Percentiles rank a stretch among this genome's conserved stretches.
Conservation (phyloP, 805 yeast species). For the Torulaspora maleeae region DNA sequence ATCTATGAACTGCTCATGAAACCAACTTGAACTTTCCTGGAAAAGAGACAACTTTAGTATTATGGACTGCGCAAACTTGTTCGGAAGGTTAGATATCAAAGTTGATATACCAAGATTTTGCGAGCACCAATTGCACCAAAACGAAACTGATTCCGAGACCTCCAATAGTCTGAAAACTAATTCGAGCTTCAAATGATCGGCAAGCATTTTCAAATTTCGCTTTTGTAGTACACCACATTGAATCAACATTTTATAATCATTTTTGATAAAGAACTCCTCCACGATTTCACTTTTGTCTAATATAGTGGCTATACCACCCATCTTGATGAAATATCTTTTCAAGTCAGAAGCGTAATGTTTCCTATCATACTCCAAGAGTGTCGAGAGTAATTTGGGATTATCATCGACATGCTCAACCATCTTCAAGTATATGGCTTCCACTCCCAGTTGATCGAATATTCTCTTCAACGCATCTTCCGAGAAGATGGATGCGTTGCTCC, state of each 20-base stretch:
- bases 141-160: constrained; percentile 17
- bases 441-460: constrained; percentile 7
- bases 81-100: constrained; percentile 12
- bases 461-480: constrained; percentile 1
- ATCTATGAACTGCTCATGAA: constrained; percentile 14
- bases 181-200: constrained; percentile 19
- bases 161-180: constrained; percentile 23
- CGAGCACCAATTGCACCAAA: constrained; percentile 31
- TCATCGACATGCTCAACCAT: constrained; percentile 1
- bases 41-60: constrained; percentile 23
- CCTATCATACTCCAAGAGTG: constrained; percentile 24
- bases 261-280: constrained; percentile 17
- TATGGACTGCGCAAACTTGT: constrained; percentile 25
- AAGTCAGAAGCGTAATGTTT: constrained; percentile 21
- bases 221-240: constrained; percentile 29
- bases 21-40: constrained; percentile 18
- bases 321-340: constrained; percentile 17
- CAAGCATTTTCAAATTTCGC: constrained; percentile 12
- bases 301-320: constrained; percentile 28
- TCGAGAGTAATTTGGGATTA: constrained; percentile 3
- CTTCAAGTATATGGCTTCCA: constrained; percentile 4
- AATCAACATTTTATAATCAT: constrained; percentile 15
- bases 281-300: constrained; percentile 11
- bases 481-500: background rate
- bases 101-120: constrained; percentile 14